Conservation (phyloP, 2,329 filamentous ascomycete genomes). For the Epichloe scottii region DNA sequence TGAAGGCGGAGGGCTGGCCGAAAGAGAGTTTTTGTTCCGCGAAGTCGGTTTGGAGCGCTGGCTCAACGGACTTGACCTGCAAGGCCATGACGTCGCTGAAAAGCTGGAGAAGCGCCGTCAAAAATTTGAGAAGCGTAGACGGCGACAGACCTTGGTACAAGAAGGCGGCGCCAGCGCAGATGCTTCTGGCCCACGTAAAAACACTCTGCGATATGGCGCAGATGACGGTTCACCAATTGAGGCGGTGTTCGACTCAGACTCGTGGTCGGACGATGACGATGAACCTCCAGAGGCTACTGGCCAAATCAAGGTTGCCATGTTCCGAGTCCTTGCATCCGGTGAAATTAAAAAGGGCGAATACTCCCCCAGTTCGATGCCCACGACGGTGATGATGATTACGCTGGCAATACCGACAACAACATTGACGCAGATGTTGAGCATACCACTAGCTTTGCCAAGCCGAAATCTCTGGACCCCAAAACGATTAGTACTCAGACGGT, state of each 20-base stretch:
- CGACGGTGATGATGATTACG: conserved; percentile 72
- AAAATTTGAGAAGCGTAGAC: conserved; percentile 59
- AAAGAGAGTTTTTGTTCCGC: conserved; percentile 92
- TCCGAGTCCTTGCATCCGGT: conserved; percentile 85
- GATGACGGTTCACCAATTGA: conserved; percentile 66
- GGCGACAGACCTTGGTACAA: conserved; percentile 42
- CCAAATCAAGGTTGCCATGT: conserved; percentile 96
- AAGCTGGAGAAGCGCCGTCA: conserved; percentile 80
- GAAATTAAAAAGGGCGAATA: conserved; percentile 98
- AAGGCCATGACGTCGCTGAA: conserved; percentile 81
- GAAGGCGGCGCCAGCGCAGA: conserved; percentile 23
- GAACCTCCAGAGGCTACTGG: conserved; percentile 88
- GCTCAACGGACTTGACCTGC: conserved; percentile 91
- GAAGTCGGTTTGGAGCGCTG: conserved; percentile 93
- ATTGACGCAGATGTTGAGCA: conserved; percentile 82
- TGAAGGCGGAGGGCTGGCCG: conserved; percentile 86
- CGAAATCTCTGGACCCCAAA: conserved; percentile 89
- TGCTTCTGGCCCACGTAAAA: conserved; percentile 25
- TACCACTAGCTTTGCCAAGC: conserved; percentile 94
- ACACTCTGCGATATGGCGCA: conserved; percentile 68
- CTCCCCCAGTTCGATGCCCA: conserved; percentile 96
- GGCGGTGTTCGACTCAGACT: conserved; percentile 54
- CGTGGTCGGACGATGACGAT: conserved; percentile 68
- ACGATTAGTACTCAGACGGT: conserved; percentile 98
- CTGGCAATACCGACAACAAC: conserved; percentile 39